Evolutionary conservation across 2,329 filamentous ascomycete genomes (phyloP).

Genomic region (Colletotrichum tofieldiae): DNA sequence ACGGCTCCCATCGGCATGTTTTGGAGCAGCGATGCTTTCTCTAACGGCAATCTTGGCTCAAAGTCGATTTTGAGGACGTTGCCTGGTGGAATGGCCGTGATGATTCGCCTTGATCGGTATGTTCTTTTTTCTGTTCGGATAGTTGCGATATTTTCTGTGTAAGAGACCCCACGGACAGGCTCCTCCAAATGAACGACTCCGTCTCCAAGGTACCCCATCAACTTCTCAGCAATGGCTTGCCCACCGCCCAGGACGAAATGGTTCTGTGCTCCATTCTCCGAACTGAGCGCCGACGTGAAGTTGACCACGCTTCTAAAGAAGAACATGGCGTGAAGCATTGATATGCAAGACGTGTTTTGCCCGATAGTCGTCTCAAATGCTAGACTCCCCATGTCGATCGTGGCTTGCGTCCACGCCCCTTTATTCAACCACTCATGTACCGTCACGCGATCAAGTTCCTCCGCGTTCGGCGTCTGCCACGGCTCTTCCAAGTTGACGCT

Average conservation of each 20-base stretch:
- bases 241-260: constrained; percentile 38
- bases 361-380: constrained; percentile 36
- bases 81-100: constrained; percentile 39
- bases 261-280: constrained; percentile 35
- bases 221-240: constrained; percentile 39
- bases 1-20: constrained; percentile 42
- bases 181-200: constrained; percentile 33
- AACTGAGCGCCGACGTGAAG: constrained; percentile 22
- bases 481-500: constrained; percentile 35
- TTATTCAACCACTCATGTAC: constrained; percentile 32
- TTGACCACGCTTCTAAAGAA: constrained; percentile 33
- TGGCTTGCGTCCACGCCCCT: constrained; percentile 25
- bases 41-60: constrained; percentile 38
- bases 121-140: constrained; percentile 21
- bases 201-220: constrained; percentile 26
- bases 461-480: constrained; percentile 37
- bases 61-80: constrained; percentile 37
- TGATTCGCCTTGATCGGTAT: constrained; percentile 26
- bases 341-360: constrained; percentile 31
- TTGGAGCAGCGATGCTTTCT: constrained; percentile 32
- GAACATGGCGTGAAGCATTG: constrained; percentile 42
- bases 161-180: constrained; percentile 28
- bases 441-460: constrained; percentile 31
- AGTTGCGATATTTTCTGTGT: constrained; percentile 29
- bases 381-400: constrained; percentile 25